Evolutionary conservation across 441 rosid species (phyloP), one percentile per base, ranked within the genome.

Genomic region (Manihot esculenta): DNA sequence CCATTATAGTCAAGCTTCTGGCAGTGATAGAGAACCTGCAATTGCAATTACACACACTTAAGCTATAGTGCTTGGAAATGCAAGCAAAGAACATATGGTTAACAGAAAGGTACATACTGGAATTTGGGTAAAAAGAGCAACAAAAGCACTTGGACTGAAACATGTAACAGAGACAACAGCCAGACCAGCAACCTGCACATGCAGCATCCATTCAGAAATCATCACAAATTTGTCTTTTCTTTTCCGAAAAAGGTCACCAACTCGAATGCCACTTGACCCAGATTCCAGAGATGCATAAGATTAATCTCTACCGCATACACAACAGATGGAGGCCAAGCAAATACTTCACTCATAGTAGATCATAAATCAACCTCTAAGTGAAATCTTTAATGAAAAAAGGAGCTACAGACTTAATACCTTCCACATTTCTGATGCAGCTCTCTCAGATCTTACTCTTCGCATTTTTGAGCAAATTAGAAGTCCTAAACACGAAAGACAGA

Each of bases 401-500:
- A 69, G 55, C 26, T 1, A 59, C 44, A 64, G 2, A 15, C n/a
- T 42, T 50, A 49, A 55, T 75, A 89, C 94, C 94, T 89, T 89
- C 84, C 81, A 74, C 75, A 83, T 87, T 69, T 89, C 94, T 45
- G 87, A 84, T 58, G 87, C 71, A 75, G 87, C 85, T 75, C 87
- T 83, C 64, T 89, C 94, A 62, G 86, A 87, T 84, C 84, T 78
- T 72, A 87, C 89, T 73, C 80, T 85, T 73, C 90, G 78, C 88
- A 87, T 84, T 78, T 84, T 85, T 75, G 76, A 76, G 84, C 87
- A 85, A 69, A 89, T 73, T 18, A 80, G 48, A 50, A 87, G 73
- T 30, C 94, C 94, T 89, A 72, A 47, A 74, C 44, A 77, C 44
- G 10, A 72, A 72, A 20, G 21, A 62, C 62, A 72, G 45, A 24